Conservation (phyloP, 164 flowering plant species). For the Macadamia tetraphylla region DNA sequence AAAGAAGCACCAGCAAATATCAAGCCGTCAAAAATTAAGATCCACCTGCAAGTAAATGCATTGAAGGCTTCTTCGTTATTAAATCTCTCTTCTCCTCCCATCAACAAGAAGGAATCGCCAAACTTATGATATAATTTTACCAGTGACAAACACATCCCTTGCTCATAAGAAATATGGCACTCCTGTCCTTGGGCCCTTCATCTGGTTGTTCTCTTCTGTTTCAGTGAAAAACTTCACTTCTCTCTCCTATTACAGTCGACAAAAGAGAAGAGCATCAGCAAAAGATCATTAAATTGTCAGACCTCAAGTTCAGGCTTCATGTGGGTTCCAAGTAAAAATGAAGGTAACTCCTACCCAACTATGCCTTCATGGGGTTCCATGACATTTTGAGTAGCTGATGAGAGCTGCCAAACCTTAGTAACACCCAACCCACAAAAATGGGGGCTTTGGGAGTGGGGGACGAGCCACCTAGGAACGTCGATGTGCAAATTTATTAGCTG, state of each 20-base stretch:
- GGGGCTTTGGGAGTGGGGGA: no score
- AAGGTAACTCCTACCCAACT: no score
- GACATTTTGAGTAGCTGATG: no score
- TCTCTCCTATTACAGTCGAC: conserved; percentile 56
- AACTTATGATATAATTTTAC: conserved; percentile 24
- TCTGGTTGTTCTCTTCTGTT: conserved; percentile 98
- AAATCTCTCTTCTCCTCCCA: conserved; percentile 2
- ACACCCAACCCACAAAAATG: no score
- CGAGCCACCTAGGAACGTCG: no score
- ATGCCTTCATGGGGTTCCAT: no score
- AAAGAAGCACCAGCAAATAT: conserved; percentile 5
- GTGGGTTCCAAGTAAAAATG: no score
- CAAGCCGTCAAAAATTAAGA: conserved; percentile 3
- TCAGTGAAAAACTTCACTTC: conserved; percentile 99
- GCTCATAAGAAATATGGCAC: conserved; percentile 89
- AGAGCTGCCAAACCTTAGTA: no score
- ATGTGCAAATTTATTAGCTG: no score
- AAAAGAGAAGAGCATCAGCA: neutral
- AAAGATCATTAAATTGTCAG: neutral
- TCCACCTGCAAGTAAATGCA: conserved; percentile 2
- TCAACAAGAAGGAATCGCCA: conserved; percentile 6
- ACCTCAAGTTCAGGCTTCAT: no score
- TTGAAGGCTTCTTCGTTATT: conserved; percentile 11
- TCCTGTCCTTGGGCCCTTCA: conserved; percentile 98
- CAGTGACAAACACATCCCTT: conserved; percentile 8